Percentiles rank a stretch among this genome's conserved stretches.
These are phyloP conservation scores for Brettanomyces anomalus DNA, from an alignment of 805 yeast genomes.

Conservation along the genomic window DNA sequence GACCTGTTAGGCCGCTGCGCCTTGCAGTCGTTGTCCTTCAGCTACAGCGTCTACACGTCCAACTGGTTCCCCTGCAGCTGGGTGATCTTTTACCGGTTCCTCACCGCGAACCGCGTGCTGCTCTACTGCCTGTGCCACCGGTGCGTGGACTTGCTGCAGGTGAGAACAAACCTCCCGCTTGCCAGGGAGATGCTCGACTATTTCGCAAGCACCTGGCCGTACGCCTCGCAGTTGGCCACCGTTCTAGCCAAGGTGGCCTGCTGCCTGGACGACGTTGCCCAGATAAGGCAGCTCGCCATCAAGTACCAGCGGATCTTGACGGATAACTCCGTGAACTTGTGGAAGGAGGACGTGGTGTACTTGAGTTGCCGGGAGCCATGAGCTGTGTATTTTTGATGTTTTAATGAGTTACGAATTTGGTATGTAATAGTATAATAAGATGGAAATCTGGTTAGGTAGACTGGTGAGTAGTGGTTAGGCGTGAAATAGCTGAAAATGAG, in stretches of 20 bases:
- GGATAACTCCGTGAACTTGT: conserved; percentile 2
- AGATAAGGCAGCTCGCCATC: background rate
- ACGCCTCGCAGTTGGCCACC: conserved; percentile 34
- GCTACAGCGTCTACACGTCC: conserved; percentile 35
- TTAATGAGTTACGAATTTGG: too few relatives aligned
- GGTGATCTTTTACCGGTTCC: conserved; percentile 38
- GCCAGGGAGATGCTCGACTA: conserved; percentile 37
- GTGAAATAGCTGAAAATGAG: too few relatives aligned
- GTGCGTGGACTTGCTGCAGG: conserved; percentile 35
- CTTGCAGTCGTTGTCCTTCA: conserved; percentile 35
- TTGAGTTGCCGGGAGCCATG: too few relatives aligned
- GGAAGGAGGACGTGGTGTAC: background rate
- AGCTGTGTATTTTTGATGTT: too few relatives aligned
- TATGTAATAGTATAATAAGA: too few relatives aligned
- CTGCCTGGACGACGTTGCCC: conserved; percentile 5
- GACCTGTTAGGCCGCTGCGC: conserved; percentile 37
- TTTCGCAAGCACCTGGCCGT: conserved; percentile 38
- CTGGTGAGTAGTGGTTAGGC: too few relatives aligned
- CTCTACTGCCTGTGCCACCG: conserved; percentile 38
- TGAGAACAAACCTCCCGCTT: conserved; percentile 37
- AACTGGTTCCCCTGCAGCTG: conserved; percentile 39
- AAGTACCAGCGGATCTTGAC: conserved; percentile 1
- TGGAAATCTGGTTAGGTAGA: too few relatives aligned
- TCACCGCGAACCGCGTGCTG: conserved; percentile 39
- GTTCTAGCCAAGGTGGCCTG: background rate